These are phyloP conservation scores for Trametes meyenii DNA, from an alignment of 768 basidiomycete species.

Conservation along the genomic window DNA sequence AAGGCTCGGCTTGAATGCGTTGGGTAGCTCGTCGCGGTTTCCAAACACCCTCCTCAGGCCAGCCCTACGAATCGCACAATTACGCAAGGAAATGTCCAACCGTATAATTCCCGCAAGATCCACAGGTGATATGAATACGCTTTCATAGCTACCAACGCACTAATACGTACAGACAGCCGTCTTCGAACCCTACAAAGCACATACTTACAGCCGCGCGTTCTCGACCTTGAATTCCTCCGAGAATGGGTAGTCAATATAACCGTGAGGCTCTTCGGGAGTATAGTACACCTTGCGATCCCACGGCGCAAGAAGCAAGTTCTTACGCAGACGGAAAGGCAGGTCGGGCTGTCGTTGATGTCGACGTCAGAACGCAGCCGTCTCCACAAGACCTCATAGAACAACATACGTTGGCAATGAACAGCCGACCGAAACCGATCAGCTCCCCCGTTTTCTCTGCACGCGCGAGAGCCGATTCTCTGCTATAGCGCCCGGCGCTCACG, in stretches of 20 bases:
- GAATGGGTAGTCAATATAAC: slow-evolving; percentile 28
- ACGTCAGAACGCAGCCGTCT: background rate
- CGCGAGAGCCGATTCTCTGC: slow-evolving; percentile 25
- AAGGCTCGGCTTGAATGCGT: too few relatives aligned
- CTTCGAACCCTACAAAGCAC: background rate
- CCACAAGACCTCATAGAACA: slow-evolving; percentile 5
- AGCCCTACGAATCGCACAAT: too few relatives aligned
- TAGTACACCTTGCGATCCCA: slow-evolving; percentile 14
- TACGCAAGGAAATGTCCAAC: too few relatives aligned
- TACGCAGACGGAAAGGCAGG: slow-evolving; percentile 17
- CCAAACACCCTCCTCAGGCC: too few relatives aligned
- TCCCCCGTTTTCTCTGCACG: slow-evolving; percentile 22
- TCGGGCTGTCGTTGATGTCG: slow-evolving; percentile 6
- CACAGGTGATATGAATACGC: too few relatives aligned
- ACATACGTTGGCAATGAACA: slow-evolving; percentile 31
- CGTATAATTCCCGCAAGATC: too few relatives aligned
- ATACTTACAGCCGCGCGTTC: background rate
- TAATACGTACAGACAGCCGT: too few relatives aligned
- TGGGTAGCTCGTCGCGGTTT: too few relatives aligned
- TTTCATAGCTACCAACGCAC: too few relatives aligned
- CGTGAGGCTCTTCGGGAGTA: background rate
- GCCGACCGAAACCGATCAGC: slow-evolving; percentile 29
- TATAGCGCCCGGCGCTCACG: slow-evolving; percentile 30
- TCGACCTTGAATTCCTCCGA: background rate
- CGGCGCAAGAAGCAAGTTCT: slow-evolving; percentile 9